Conservation (phyloP, 2,329 filamentous ascomycete species). For the Venturia oleaginea region DNA sequence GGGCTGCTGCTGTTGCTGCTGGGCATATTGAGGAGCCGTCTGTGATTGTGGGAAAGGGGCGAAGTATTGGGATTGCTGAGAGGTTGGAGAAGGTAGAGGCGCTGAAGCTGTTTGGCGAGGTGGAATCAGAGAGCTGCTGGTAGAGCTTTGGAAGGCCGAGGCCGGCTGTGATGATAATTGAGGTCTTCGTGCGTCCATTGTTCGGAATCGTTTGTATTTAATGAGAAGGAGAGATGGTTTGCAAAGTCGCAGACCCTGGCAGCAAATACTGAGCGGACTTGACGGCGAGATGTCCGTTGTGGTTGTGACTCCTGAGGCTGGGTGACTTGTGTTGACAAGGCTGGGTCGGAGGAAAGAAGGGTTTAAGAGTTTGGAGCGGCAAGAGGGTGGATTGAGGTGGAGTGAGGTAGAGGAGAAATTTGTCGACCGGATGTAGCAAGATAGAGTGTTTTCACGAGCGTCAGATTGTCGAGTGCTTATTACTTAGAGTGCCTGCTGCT, state of each 20-base stretch:
- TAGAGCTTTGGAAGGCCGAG: conserved; percentile 30
- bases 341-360: neutral
- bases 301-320: too few species aligned
- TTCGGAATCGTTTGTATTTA: neutral
- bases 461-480: neutral
- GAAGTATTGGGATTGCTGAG: conserved; percentile 11
- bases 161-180: conserved; percentile 16
- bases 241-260: neutral
- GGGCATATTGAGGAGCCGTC: conserved; percentile 19
- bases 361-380: neutral
- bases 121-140: conserved; percentile 19
- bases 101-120: conserved; percentile 19
- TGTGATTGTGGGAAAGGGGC: conserved; percentile 18
- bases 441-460: conserved; percentile 1
- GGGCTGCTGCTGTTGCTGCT: conserved; percentile 24
- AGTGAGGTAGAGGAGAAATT: too few species aligned
- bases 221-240: neutral
- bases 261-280: neutral
- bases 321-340: neutral
- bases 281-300: neutral
- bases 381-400: neutral
- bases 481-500: neutral
- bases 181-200: conserved; percentile 6
- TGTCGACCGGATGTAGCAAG: neutral
- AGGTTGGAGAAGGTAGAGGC: conserved; percentile 16